Evolutionary conservation across 441 rosid species (phyloP).

Genomic region (Corymbia citriodora): DNA sequence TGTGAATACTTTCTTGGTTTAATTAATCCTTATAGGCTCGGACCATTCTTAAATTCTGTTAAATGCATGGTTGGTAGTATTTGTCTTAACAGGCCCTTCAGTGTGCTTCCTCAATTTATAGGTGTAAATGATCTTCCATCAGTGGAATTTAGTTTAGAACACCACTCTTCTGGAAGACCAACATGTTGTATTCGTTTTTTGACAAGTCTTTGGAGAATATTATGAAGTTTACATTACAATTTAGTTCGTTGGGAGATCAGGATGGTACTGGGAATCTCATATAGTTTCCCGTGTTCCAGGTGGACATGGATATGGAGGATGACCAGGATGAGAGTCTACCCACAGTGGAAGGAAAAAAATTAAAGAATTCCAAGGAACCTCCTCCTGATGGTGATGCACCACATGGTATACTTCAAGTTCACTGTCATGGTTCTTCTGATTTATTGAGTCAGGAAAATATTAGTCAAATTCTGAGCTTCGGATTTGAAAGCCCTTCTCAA

Average conservation of each 20-base stretch:
- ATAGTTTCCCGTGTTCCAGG: slow-evolving; percentile 32
- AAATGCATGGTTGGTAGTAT: neutral
- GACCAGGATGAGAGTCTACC: slow-evolving; percentile 34
- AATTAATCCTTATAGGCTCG: neutral
- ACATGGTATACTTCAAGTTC: slow-evolving; percentile 36
- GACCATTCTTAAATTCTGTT: neutral
- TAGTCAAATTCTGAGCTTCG: neutral
- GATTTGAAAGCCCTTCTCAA: neutral
- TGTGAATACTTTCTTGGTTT: neutral
- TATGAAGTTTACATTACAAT: neutral
- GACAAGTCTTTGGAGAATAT: neutral
- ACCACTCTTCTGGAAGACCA: neutral
- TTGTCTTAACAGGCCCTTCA: neutral
- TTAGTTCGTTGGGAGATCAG: neutral
- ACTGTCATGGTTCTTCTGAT: neutral
- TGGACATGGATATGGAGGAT: slow-evolving; percentile 97
- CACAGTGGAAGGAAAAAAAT: slow-evolving; percentile 32
- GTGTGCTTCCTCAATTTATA: neutral
- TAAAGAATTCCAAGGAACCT: slow-evolving; percentile 20
- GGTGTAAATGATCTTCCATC: neutral
- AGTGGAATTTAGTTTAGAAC: neutral
- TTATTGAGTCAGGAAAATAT: neutral
- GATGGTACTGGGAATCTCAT: neutral
- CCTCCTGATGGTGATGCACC: slow-evolving; percentile 24
- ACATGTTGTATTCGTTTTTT: neutral